Conservation (phyloP, 805 yeast genomes). For the Phaffomyces opuntiae region DNA sequence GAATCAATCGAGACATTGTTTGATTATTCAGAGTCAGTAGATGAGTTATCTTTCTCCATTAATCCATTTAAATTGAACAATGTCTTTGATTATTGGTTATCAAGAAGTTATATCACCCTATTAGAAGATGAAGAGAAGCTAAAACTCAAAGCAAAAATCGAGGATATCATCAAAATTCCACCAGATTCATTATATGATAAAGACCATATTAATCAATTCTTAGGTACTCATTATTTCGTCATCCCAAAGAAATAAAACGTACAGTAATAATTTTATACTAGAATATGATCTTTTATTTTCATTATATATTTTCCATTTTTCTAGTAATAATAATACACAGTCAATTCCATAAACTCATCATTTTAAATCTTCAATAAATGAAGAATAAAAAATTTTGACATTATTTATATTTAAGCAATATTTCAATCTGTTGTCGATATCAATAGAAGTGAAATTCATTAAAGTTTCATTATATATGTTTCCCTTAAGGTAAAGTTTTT, state of each 20-base stretch:
- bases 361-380: constrained; percentile 16
- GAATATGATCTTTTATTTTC: neutral
- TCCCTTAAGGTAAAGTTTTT: constrained; percentile 24
- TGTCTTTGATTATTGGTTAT: constrained; percentile 45
- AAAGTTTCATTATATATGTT: constrained; percentile 29
- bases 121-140: constrained; percentile 31
- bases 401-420: constrained; percentile 23
- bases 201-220: constrained; percentile 13
- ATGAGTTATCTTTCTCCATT: constrained; percentile 27
- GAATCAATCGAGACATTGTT: constrained; percentile 23
- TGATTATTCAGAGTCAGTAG: constrained; percentile 24
- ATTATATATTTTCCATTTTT: neutral
- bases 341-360: too few species aligned
- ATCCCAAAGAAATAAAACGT: neutral
- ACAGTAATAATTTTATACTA: too few species aligned
- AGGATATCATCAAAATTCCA: constrained; percentile 21
- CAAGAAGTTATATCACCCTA: constrained; percentile 48
- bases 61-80: constrained; percentile 26
- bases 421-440: constrained; percentile 21
- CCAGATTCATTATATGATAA: constrained; percentile 4
- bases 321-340: too few species aligned
- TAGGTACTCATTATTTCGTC: constrained; percentile 20
- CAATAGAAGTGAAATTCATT: constrained; percentile 22
- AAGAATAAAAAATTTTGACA: constrained; percentile 28
- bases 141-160: constrained; percentile 26